phyloP scores from a whole-genome alignment of 805 yeast genomes.

The Teunomyces panamensis region DNA sequence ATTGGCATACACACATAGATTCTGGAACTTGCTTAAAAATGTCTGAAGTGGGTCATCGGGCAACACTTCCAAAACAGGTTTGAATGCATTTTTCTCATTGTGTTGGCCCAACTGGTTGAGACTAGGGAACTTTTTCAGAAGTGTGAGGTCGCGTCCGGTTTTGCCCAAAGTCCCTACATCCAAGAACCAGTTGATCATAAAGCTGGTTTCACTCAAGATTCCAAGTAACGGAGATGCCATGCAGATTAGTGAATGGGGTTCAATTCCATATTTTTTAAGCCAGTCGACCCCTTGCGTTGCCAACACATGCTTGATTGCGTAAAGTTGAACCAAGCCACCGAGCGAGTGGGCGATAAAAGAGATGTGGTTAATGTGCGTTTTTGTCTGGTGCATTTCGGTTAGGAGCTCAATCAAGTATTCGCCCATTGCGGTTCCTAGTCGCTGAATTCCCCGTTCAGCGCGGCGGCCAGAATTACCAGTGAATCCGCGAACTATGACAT shows the following conservation, averaged over 20 bases:
- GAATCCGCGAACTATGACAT: slow-evolving; percentile 37
- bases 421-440: slow-evolving; percentile 32
- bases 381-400: slow-evolving; percentile 14
- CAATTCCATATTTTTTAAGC: slow-evolving; percentile 24
- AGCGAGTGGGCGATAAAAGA: slow-evolving; percentile 45
- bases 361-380: slow-evolving; percentile 22
- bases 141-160: slow-evolving; percentile 44
- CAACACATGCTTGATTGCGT: slow-evolving; percentile 38
- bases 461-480: slow-evolving; percentile 36
- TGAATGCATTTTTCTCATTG: slow-evolving; percentile 15
- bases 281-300: slow-evolving; percentile 27
- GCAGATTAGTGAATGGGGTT: slow-evolving; percentile 33
- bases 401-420: slow-evolving; percentile 25
- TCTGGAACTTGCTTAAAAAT: slow-evolving; percentile 27
- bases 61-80: slow-evolving; percentile 35
- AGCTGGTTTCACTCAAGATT: slow-evolving; percentile 39
- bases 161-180: slow-evolving; percentile 45
- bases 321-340: slow-evolving; percentile 43
- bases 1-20: slow-evolving; percentile 41
- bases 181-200: slow-evolving; percentile 38
- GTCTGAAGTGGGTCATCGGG: slow-evolving; percentile 40
- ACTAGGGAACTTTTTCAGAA: slow-evolving; percentile 31
- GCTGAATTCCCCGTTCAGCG: slow-evolving; percentile 40
- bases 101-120: slow-evolving; percentile 14
- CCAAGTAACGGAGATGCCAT: slow-evolving; percentile 45